phyloP scores from a whole-genome alignment of 257 asterid species.

The Lavandula angustifolia region DNA sequence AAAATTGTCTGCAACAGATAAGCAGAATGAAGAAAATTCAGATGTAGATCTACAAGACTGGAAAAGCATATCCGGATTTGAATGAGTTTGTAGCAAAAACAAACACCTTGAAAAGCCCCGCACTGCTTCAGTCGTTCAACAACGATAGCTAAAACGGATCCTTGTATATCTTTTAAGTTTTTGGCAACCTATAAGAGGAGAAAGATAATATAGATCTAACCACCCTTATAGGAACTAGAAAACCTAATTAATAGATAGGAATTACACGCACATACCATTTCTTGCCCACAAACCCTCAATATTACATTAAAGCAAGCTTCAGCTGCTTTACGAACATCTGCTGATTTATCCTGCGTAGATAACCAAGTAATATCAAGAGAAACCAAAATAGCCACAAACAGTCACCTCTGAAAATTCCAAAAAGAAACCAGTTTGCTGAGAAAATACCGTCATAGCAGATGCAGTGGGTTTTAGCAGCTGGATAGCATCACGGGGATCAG shows the following conservation, averaged over 20 bases:
- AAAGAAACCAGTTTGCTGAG: slow-evolving; percentile 2
- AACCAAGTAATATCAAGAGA: slow-evolving; percentile 26
- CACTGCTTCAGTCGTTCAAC: slow-evolving; percentile 72
- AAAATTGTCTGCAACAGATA: slow-evolving; percentile 50
- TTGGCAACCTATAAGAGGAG: slow-evolving; percentile 61
- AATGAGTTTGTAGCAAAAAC: not conserved
- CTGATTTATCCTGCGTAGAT: slow-evolving; percentile 82
- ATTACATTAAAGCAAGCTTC: slow-evolving; percentile 88
- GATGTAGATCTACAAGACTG: slow-evolving; percentile 2
- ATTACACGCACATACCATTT: slow-evolving; percentile 52
- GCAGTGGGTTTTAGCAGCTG: slow-evolving; percentile 85
- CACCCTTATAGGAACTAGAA: not conserved
- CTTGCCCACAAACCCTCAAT: slow-evolving; percentile 89
- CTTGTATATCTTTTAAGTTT: slow-evolving; percentile 91
- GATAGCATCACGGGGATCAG: slow-evolving; percentile 83
- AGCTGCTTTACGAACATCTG: slow-evolving; percentile 98
- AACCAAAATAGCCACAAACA: slow-evolving; percentile 16
- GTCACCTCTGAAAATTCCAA: not conserved
- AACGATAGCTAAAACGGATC: slow-evolving; percentile 92
- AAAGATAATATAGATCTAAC: slow-evolving; percentile 14
- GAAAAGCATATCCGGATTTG: not conserved
- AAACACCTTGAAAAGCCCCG: slow-evolving; percentile 68
- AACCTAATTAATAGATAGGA: slow-evolving; percentile 22
- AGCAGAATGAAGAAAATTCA: slow-evolving; percentile 28
- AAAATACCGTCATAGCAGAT: slow-evolving; percentile 87